phyloP scores from a whole-genome alignment of 139 green algal genomes.

The Chlamydomonas applanata region DNA sequence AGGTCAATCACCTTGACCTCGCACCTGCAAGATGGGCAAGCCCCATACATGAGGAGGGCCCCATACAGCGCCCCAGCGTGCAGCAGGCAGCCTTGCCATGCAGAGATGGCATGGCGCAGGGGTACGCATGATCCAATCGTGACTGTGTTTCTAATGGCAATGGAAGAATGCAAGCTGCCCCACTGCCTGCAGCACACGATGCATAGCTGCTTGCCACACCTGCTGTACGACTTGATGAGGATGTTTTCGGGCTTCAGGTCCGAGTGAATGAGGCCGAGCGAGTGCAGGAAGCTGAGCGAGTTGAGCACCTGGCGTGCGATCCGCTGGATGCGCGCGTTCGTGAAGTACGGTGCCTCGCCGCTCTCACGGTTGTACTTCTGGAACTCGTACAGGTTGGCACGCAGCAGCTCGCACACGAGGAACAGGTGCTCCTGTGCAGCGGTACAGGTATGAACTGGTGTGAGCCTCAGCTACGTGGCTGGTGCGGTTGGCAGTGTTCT shows the following conservation, averaged over 20 bases:
- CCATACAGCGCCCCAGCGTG: too few species aligned
- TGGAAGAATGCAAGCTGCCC: too few species aligned
- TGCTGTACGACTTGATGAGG: constrained; percentile 86
- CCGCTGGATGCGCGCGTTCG: constrained; percentile 75
- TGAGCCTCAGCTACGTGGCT: neutral
- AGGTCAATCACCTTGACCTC: constrained; percentile 94
- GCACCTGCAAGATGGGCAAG: too few species aligned
- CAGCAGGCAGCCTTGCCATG: too few species aligned
- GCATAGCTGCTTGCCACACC: constrained; percentile 25
- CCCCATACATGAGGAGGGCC: too few species aligned
- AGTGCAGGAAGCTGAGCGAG: constrained; percentile 88
- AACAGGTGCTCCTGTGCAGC: constrained; percentile 90
- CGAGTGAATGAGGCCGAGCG: constrained; percentile 87
- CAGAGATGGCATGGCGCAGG: too few species aligned
- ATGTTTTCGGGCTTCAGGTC: constrained; percentile 99
- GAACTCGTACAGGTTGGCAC: constrained; percentile 97
- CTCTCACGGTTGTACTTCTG: constrained; percentile 91
- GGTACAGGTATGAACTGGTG: neutral
- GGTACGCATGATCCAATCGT: constrained; percentile 2
- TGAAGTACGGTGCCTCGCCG: constrained; percentile 88
- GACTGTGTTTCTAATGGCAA: neutral
- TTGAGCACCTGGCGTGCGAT: constrained; percentile 83
- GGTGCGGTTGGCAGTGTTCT: too few species aligned
- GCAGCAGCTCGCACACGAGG: constrained; percentile 95
- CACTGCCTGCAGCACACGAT: neutral